phyloP scores from a whole-genome alignment of 2,329 filamentous ascomycete genomes.

The Phaeosphaeriaceae sp. region DNA sequence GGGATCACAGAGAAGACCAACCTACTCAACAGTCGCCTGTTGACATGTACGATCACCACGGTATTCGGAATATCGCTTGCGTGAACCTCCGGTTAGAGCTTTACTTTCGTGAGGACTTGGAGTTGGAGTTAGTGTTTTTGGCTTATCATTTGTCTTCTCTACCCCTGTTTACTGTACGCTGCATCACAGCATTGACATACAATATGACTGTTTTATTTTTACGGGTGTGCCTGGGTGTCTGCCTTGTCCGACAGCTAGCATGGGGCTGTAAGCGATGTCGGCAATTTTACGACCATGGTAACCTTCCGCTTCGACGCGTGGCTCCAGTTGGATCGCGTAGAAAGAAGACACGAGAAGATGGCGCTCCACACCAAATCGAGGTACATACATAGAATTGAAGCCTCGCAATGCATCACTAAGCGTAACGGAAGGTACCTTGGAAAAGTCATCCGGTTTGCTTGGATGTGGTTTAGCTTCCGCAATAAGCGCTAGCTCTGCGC shows the following conservation, averaged over 20 bases:
- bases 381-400: conserved; percentile 4
- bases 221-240: conserved; percentile 15
- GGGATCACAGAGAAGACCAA: conserved; percentile 9
- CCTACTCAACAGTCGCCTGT: conserved; percentile 4
- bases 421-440: conserved; percentile 3
- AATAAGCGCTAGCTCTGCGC: conserved; percentile 9
- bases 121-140: conserved; percentile 1
- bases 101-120: conserved; percentile 21
- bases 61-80: conserved; percentile 13
- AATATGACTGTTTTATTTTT: conserved; percentile 15
- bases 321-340: neutral
- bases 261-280: conserved; percentile 6
- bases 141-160: neutral
- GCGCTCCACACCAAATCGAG: conserved; percentile 4
- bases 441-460: conserved; percentile 23
- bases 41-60: conserved; percentile 35
- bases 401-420: conserved; percentile 10
- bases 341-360: neutral
- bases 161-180: neutral
- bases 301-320: conserved; percentile 1
- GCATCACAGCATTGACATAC: conserved; percentile 3
- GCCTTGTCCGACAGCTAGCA: conserved; percentile 17
- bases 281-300: neutral
- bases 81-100: conserved; percentile 24
- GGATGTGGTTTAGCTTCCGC: conserved; percentile 7